Conservation (phyloP, 345 rosid genomes). For the Murraya koenigii region DNA sequence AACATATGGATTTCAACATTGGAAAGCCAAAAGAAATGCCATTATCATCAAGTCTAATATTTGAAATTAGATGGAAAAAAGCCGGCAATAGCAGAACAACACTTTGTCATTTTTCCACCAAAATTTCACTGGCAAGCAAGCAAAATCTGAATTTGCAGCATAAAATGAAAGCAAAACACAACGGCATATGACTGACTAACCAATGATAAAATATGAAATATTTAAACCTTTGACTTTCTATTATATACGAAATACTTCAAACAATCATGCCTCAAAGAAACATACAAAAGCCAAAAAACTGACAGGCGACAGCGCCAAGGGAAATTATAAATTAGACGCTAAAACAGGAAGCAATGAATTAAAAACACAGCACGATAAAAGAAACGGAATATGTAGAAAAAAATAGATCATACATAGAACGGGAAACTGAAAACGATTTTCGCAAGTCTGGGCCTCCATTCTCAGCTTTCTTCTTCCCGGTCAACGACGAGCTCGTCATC, state of each 20-base stretch:
- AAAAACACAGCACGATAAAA: neutral
- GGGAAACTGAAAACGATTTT: conserved; percentile 60
- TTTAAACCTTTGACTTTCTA: neutral
- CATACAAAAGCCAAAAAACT: neutral
- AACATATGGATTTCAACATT: neutral
- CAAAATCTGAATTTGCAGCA: neutral
- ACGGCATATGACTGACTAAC: neutral
- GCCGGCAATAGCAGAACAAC: neutral
- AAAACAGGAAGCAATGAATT: neutral
- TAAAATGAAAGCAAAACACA: neutral
- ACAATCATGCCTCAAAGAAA: neutral
- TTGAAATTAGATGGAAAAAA: neutral
- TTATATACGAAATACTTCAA: neutral
- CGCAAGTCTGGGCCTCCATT: conserved; percentile 55
- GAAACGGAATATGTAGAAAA: neutral
- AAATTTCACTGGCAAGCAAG: neutral
- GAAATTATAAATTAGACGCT: neutral
- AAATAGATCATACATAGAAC: conserved; percentile 46
- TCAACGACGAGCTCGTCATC: conserved; percentile 35
- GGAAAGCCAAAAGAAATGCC: neutral
- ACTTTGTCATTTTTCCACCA: neutral
- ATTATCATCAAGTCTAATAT: neutral
- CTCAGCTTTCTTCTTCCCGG: conserved; percentile 59
- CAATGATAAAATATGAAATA: neutral
- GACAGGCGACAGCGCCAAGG: neutral